Evolutionary conservation across 306 rosid genomes (phyloP).

Genomic region (Fragaria ananassa): DNA sequence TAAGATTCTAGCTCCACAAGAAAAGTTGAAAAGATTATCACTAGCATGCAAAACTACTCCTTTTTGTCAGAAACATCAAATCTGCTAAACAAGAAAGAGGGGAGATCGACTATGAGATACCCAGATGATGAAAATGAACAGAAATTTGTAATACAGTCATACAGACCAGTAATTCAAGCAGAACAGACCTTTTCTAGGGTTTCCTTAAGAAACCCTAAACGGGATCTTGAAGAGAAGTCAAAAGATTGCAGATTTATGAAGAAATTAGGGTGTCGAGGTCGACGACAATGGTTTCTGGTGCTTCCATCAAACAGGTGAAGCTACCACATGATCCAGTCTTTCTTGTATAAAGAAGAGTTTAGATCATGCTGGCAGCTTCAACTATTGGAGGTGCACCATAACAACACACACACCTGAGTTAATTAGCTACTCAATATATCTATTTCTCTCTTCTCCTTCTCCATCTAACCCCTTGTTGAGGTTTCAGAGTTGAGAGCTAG

Average conservation of each 20-base stretch:
- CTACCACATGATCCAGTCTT: slow-evolving; percentile 69
- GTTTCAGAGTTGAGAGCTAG: slow-evolving; percentile 15
- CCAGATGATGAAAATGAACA: background rate
- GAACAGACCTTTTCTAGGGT: background rate
- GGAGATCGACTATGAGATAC: background rate
- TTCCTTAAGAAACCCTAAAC: slow-evolving; percentile 19
- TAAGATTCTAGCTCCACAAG: background rate
- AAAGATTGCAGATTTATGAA: background rate
- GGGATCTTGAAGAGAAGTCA: background rate
- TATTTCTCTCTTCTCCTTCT: background rate
- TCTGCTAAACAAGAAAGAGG: background rate
- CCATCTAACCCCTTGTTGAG: background rate
- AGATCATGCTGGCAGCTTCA: slow-evolving; percentile 99
- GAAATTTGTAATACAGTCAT: background rate
- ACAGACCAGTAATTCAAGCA: background rate
- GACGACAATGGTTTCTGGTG: slow-evolving; percentile 30
- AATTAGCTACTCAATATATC: background rate
- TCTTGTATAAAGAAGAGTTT: slow-evolving; percentile 25
- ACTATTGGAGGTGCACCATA: slow-evolving; percentile 51
- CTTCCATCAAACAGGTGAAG: slow-evolving; percentile 73
- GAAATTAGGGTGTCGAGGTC: slow-evolving; percentile 23
- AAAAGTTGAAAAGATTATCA: background rate
- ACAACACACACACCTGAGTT: background rate
- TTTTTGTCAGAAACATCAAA: slow-evolving; percentile 6
- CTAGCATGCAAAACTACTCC: background rate